Percentiles rank a stretch among this genome's conserved stretches.
Evolutionary conservation across 352 stramenopile genomes (phyloP).

Genomic region (Phytopythium oedochilum): DNA sequence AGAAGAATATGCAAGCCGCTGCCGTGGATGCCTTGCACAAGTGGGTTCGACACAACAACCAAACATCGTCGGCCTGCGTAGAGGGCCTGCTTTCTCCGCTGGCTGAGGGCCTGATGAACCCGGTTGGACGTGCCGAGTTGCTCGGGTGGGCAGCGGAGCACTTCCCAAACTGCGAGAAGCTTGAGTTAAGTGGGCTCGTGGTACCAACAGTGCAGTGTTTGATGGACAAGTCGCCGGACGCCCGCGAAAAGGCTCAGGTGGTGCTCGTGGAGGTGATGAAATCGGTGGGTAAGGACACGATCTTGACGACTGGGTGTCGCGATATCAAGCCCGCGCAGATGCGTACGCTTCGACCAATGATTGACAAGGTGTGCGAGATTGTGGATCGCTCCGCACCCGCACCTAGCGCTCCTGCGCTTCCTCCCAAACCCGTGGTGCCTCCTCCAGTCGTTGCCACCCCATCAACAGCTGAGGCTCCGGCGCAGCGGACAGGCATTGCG

Average conservation of each 20-base stretch:
- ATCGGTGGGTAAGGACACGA: slow-evolving; percentile 69
- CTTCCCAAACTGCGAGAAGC: slow-evolving; percentile 48
- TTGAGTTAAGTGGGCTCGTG: slow-evolving; percentile 68
- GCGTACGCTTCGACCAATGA: slow-evolving; percentile 78
- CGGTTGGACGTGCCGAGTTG: slow-evolving; percentile 72
- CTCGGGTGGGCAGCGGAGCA: slow-evolving; percentile 73
- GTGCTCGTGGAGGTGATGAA: slow-evolving; percentile 80
- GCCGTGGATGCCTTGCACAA: slow-evolving; percentile 76
- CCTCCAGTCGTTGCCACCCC: neutral
- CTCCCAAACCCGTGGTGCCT: neutral
- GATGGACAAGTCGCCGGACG: slow-evolving; percentile 81
- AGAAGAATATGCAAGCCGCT: slow-evolving; percentile 84
- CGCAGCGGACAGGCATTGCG: slow-evolving; percentile 5
- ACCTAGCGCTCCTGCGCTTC: neutral
- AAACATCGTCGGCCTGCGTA: slow-evolving; percentile 56
- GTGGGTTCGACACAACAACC: slow-evolving; percentile 77
- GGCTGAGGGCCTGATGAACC: slow-evolving; percentile 68
- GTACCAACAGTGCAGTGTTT: slow-evolving; percentile 73
- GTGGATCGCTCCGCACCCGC: slow-evolving; percentile 22
- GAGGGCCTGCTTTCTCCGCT: slow-evolving; percentile 68
- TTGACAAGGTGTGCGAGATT: slow-evolving; percentile 65
- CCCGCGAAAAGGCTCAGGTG: slow-evolving; percentile 74
- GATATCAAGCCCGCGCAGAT: slow-evolving; percentile 86
- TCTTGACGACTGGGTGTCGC: slow-evolving; percentile 63
- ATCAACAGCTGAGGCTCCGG: neutral